phyloP scores from a whole-genome alignment of 2,329 filamentous ascomycete species.

The Nannizziopsis arthrosporioides region DNA sequence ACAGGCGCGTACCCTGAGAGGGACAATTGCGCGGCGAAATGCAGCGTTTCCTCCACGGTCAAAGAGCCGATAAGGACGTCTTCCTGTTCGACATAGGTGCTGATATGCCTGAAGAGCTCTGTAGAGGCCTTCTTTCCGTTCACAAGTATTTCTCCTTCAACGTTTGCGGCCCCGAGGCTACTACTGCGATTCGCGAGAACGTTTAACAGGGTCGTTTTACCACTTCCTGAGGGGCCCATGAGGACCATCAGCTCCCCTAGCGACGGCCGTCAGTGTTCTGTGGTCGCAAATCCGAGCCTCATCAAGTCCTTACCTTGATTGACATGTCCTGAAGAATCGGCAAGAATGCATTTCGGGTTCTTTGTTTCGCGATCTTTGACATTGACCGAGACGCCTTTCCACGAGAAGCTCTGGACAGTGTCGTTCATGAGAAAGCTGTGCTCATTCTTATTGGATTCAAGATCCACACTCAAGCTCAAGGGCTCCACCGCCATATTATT shows the following conservation, averaged over 20 bases:
- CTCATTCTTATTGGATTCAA: constrained; percentile 21
- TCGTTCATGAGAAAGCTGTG: constrained; percentile 41
- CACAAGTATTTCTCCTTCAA: constrained; percentile 45
- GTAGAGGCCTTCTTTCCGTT: constrained; percentile 50
- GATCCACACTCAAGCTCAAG: constrained; percentile 16
- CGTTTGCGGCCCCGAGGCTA: constrained; percentile 40
- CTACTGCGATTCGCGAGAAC: constrained; percentile 55
- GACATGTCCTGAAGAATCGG: constrained; percentile 51
- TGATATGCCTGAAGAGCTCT: constrained; percentile 51
- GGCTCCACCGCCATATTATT: constrained; percentile 6
- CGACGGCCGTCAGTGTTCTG: constrained; percentile 2
- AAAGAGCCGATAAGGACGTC: constrained; percentile 71
- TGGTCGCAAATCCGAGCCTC: neutral
- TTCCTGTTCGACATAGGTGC: constrained; percentile 76
- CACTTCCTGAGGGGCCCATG: constrained; percentile 64
- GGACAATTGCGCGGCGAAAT: constrained; percentile 62
- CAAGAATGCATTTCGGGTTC: constrained; percentile 50
- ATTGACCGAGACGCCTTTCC: constrained; percentile 55
- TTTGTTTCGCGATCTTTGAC: constrained; percentile 62
- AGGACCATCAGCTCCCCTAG: constrained; percentile 61
- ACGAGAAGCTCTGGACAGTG: constrained; percentile 52
- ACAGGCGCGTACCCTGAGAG: constrained; percentile 38
- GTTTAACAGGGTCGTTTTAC: constrained; percentile 77
- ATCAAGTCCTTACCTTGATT: constrained; percentile 41
- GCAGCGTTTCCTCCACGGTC: constrained; percentile 66